Conservation (phyloP, 495 filamentous ascomycete species). For the Aspergillus conjunctus region DNA sequence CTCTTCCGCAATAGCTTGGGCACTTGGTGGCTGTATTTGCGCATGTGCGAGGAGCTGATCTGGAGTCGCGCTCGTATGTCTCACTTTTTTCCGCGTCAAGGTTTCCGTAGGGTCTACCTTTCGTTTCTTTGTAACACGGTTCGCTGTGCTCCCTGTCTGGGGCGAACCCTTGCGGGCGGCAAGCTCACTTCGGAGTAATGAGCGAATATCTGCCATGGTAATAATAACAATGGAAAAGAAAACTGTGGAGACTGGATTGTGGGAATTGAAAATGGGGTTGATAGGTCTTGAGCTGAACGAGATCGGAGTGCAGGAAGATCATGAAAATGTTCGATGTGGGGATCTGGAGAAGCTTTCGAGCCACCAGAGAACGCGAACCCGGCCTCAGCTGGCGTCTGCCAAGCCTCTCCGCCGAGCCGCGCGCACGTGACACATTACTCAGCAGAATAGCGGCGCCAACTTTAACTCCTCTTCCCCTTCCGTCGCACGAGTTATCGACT, state of each 20-base stretch:
- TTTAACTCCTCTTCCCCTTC: conserved; percentile 22
- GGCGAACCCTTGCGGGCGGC: conserved; percentile 68
- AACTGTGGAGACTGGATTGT: neutral
- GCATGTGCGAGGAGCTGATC: conserved; percentile 30
- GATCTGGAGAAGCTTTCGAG: conserved; percentile 28
- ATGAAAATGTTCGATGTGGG: conserved; percentile 24
- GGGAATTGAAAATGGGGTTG: neutral
- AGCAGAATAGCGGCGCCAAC: conserved; percentile 16
- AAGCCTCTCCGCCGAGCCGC: conserved; percentile 29
- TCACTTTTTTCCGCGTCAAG: conserved; percentile 51
- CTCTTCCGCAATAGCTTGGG: conserved; percentile 26
- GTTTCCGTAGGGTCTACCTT: conserved; percentile 55
- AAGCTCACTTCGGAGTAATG: conserved; percentile 80
- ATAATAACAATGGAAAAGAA: neutral
- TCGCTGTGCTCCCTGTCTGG: conserved; percentile 39
- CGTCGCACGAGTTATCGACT: conserved; percentile 19
- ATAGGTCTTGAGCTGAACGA: neutral
- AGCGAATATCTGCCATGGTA: conserved; percentile 80
- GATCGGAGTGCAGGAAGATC: conserved; percentile 1
- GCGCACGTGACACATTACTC: conserved; percentile 28
- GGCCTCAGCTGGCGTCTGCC: conserved; percentile 21
- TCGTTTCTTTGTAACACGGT: conserved; percentile 57
- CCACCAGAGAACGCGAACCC: conserved; percentile 18
- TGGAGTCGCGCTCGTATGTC: conserved; percentile 34
- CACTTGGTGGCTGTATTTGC: conserved; percentile 31